Base-by-base conservation (phyloP, 257 asterid genomes). In the Lycium ferocissimum region DNA sequence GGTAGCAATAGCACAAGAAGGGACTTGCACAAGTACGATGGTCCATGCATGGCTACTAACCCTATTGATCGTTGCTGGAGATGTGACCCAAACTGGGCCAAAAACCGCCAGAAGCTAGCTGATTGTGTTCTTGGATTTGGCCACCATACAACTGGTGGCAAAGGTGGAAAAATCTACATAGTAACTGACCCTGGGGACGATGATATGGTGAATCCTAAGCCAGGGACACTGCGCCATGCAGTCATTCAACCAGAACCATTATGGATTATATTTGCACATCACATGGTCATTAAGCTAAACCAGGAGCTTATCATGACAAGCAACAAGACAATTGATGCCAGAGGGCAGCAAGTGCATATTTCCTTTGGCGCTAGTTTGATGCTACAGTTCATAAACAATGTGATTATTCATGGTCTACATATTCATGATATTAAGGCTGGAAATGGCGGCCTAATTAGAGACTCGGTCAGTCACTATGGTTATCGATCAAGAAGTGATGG, bases 41-140 rank as follows among this genome's bases (percentile, higher is more conserved):
- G 87, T 38, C 83, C 86, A 66, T 88, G 91, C 57, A 37, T 3
- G 26, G 87, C 91, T 3, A 86, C 89, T 35, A 88, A 88, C 65
- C 91, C 89, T 2, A 86, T 88, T 26, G 91, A 88, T 7, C 76
- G 63, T 82, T 88, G 91, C 22, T 88, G 91, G 91, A 88, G 91
- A 69, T 88, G 91, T 45, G 45, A 78, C 10, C 61, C 26, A n/a
- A 73, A 86, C 35, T 88, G 91, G 91, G 85, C 82, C 4, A 43
- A 38, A 43, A 79, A 85, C 35, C 85, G 89, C 37, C 85, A 57
- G 89, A 85, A 20, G 59, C 78, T 86, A 15, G 86, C 91, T 2
- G 85, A 78, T 83, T 88, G 91, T 53, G 85, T 67, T 70, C 75
- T 86, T 1, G 91, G 91, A n/a, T 88, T 88, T 14, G 91, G 91